Base-by-base conservation (phyloP, 345 rosid species). In the Pugionium cornutum region DNA sequence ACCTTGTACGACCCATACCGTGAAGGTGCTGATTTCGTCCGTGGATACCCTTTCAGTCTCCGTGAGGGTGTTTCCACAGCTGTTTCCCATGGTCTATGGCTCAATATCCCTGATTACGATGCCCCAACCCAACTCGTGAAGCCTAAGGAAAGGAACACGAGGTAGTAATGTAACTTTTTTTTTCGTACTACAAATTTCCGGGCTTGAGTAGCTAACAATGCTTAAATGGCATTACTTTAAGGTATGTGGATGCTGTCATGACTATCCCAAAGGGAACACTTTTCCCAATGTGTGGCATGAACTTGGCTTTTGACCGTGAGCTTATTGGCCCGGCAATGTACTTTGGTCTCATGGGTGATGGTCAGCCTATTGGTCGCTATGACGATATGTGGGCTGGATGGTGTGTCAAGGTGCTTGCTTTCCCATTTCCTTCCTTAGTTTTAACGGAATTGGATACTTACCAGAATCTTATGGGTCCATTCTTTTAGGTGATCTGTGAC, bases 221-320 rank as follows among this genome's bases (percentile, higher is more conserved):
- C 34, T 56, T 55, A 4, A 41, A 4, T 48, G 58, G 35, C 32
- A 6, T 69, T 1, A 53, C 37, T 61, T 3, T 46, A 26, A 89
- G 96, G 88, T 86, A 76, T 50, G 98, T 92, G 68, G 96, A 92
- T 76, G 89, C 91, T 50, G 94, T 92, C 41, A 46, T 88, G 86
- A 86, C 97, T 48, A 89, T 92, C 64, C 97, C 98, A n/a, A 86
- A 92, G 83, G 97, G 98, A 39, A 86, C 94, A 35, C 82, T 92
- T 51, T 92, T 92, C 88, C 98, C 97, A 0, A 92, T 89, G 98
- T 89, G 98, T 63, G 97, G 98, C 5, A 92, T 92, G 98, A 92
- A 92, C 67, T 77, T 92, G 80, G 85, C 84, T 2, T 92, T 92
- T 10, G 83, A 89, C 77, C 97, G 98, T 55, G 86, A 88, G 29